Percentiles rank a stretch among this genome's conserved stretches.
Evolutionary conservation across 768 basidiomycete genomes (phyloP).

Genomic region (Lentinula edodes): DNA sequence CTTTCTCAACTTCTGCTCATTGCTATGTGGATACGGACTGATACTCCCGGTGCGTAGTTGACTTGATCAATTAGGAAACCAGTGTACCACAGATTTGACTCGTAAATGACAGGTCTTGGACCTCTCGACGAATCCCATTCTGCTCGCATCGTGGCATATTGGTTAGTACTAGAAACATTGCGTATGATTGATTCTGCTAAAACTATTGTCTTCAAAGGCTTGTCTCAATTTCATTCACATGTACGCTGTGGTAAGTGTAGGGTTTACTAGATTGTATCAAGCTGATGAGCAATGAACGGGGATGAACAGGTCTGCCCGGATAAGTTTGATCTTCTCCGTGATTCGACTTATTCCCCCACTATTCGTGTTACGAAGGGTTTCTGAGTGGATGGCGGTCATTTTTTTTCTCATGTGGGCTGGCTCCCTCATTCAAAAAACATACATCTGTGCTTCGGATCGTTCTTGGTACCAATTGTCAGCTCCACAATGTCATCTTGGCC

Average conservation of each 20-base stretch:
- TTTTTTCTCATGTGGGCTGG: constrained; percentile 8
- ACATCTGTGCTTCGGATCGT: constrained; percentile 7
- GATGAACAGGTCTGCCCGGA: constrained; percentile 7
- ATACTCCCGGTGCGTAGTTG: neutral
- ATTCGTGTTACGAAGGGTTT: neutral
- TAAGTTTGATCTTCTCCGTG: constrained; percentile 9
- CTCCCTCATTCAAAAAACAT: constrained; percentile 7
- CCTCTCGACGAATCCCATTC: neutral
- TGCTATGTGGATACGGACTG: constrained; percentile 10
- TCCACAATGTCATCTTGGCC: constrained; percentile 8
- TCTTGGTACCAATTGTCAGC: constrained; percentile 5
- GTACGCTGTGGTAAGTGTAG: constrained; percentile 6
- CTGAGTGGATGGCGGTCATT: neutral
- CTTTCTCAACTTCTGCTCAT: constrained; percentile 1
- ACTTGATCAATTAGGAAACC: too few relatives aligned
- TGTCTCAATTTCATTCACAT: constrained; percentile 4
- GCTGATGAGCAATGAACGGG: neutral
- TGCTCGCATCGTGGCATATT: constrained; percentile 4
- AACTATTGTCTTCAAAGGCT: neutral
- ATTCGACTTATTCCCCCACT: constrained; percentile 7
- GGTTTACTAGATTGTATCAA: neutral
- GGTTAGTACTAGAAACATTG: neutral
- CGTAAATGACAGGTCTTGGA: neutral
- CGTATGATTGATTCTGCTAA: neutral
- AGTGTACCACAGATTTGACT: neutral